Percentiles rank a stretch among this genome's conserved stretches.
Conservation (phyloP, 306 rosid genomes). For the Alnus glutinosa region DNA sequence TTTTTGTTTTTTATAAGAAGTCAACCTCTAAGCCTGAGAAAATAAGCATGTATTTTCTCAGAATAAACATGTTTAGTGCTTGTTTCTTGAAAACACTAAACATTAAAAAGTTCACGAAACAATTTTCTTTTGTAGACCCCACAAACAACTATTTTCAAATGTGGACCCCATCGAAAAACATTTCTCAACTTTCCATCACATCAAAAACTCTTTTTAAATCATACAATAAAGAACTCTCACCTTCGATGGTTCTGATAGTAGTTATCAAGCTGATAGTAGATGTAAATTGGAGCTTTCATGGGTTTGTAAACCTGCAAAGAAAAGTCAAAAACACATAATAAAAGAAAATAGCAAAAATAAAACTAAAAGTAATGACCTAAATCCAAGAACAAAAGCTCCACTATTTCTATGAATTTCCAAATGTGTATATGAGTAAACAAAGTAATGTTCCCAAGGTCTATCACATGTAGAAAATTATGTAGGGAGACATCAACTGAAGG, state of each 20-base stretch:
- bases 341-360: neutral
- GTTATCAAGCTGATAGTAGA: constrained; percentile 93
- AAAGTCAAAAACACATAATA: constrained; percentile 21
- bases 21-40: too few relatives aligned
- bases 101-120: too few relatives aligned
- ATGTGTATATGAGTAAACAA: neutral
- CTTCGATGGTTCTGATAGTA: constrained; percentile 93
- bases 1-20: too few relatives aligned
- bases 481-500: neutral
- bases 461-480: neutral
- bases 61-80: too few relatives aligned
- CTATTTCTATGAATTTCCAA: neutral
- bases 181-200: too few relatives aligned
- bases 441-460: neutral
- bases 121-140: too few relatives aligned
- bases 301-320: constrained; percentile 61
- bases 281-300: constrained; percentile 87
- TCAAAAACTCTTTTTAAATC: too few relatives aligned
- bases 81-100: too few relatives aligned
- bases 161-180: too few relatives aligned
- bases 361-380: neutral
- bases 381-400: neutral
- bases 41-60: too few relatives aligned
- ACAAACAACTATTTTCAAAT: too few relatives aligned
- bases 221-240: constrained; percentile 46